Percentiles rank a stretch among this genome's conserved stretches.
Conservation (phyloP, 208 protist species). For the Tetramitus jugosus region DNA sequence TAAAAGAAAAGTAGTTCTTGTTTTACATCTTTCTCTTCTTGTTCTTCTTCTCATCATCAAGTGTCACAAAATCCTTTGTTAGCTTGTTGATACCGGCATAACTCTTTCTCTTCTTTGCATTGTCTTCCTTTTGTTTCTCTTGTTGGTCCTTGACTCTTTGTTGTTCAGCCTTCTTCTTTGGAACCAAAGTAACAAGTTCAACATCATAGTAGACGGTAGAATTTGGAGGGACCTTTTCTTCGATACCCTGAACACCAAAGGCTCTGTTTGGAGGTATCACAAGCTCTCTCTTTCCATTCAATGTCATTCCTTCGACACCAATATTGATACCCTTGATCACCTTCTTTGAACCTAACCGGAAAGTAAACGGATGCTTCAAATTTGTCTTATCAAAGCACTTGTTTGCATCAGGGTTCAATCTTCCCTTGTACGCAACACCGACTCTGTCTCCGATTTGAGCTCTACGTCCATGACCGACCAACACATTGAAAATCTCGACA, state of each 20-base stretch:
- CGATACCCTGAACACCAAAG: constrained; percentile 1
- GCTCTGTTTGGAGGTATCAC: neutral
- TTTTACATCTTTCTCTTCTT: neutral
- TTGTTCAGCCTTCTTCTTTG: constrained; percentile 7
- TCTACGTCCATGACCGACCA: constrained; percentile 3
- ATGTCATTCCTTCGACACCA: constrained; percentile 18
- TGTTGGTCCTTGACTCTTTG: neutral
- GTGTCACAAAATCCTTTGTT: neutral
- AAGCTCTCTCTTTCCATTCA: neutral
- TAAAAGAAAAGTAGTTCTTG: neutral
- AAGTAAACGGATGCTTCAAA: neutral
- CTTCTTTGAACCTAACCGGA: neutral
- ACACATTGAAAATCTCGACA: neutral
- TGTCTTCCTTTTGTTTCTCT: neutral
- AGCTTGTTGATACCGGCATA: neutral
- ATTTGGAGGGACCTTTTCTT: constrained; percentile 11
- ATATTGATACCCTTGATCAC: constrained; percentile 19
- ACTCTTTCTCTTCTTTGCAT: neutral
- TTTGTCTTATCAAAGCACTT: constrained; percentile 9
- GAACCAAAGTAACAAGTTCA: neutral
- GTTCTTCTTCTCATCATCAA: neutral
- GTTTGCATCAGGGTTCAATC: neutral
- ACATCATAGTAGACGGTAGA: constrained; percentile 17
- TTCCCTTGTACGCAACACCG: neutral
- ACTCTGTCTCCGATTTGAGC: constrained; percentile 13